phyloP scores from a whole-genome alignment of 108 stramenopile species.

The Mayamaea pseudoterrestris region DNA sequence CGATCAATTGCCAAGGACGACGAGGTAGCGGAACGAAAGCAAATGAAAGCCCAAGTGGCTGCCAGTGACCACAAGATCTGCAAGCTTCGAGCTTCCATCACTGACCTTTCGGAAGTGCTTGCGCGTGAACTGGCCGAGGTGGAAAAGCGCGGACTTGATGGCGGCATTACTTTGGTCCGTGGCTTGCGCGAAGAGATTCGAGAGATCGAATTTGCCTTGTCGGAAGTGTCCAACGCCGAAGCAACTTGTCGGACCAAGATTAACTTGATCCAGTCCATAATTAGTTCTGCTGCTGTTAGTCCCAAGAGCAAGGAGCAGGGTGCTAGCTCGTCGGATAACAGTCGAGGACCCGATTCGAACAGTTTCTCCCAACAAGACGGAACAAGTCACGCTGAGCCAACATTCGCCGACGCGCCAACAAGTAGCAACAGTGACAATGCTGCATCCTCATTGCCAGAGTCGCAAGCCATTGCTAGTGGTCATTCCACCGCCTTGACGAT shows the following conservation, averaged over 20 bases:
- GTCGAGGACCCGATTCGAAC: background rate
- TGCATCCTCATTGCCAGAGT: background rate
- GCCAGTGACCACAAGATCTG: conserved; percentile 38
- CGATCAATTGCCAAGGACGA: conserved; percentile 2
- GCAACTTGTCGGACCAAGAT: conserved; percentile 48
- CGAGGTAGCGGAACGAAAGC: conserved; percentile 12
- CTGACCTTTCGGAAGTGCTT: conserved; percentile 66
- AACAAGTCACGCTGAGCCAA: background rate
- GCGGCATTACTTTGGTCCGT: conserved; percentile 48
- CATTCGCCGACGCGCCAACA: background rate
- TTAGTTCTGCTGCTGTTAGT: background rate
- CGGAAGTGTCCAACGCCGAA: conserved; percentile 31
- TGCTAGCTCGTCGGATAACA: background rate
- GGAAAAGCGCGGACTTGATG: conserved; percentile 47
- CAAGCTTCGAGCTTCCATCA: conserved; percentile 55
- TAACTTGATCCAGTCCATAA: conserved; percentile 25
- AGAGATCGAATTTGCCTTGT: conserved; percentile 43
- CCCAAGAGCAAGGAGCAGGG: background rate
- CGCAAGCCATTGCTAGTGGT: conserved; percentile 25
- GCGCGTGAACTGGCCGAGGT: conserved; percentile 41
- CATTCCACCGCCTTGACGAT: conserved; percentile 28
- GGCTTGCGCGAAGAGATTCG: conserved; percentile 49
- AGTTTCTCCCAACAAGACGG: background rate
- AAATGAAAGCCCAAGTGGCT: conserved; percentile 29
- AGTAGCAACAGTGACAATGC: background rate